Percentiles rank a stretch among this genome's conserved stretches.
phyloP scores from a whole-genome alignment of 176 grass and related monocot species.

The Avena atlantica region DNA sequence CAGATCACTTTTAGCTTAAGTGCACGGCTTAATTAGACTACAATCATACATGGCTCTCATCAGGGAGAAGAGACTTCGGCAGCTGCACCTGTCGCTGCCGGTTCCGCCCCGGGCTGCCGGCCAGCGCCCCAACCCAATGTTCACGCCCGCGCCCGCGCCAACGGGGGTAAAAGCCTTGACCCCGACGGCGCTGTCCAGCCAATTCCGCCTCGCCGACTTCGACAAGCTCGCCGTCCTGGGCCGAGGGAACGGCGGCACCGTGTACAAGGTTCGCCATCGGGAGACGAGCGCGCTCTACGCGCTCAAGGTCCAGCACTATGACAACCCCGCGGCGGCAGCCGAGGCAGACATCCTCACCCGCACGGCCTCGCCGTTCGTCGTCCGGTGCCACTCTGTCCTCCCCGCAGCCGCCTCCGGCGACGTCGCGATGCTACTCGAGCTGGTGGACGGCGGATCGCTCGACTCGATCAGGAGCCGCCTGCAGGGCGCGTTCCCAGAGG shows the following conservation, averaged over 20 bases:
- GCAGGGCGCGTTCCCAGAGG: constrained; percentile 48
- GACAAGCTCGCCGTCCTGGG: constrained; percentile 50
- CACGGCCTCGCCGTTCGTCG: constrained; percentile 49
- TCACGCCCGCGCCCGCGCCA: background rate
- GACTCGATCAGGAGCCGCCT: background rate
- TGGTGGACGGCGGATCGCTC: constrained; percentile 56
- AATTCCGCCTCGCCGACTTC: constrained; percentile 40
- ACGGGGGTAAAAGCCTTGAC: background rate
- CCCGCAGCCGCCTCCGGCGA: constrained; percentile 11
- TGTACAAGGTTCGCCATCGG: constrained; percentile 62
- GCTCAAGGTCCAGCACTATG: constrained; percentile 59
- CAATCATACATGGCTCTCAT: background rate
- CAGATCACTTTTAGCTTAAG: background rate
- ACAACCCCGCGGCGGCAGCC: constrained; percentile 27
- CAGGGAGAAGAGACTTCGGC: constrained; percentile 25
- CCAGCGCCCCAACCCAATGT: background rate
- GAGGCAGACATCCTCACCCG: constrained; percentile 37
- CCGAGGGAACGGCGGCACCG: constrained; percentile 56
- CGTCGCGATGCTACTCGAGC: constrained; percentile 60
- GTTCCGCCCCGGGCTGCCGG: constrained; percentile 36
- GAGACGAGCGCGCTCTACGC: constrained; percentile 48
- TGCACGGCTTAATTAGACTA: background rate
- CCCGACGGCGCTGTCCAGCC: background rate
- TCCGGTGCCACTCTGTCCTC: constrained; percentile 59
- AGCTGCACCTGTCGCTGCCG: constrained; percentile 25